Percentiles rank a stretch among this genome's conserved stretches.
Evolutionary conservation across 129 eudicot genomes (phyloP).

Genomic region (Calendula officinalis): DNA sequence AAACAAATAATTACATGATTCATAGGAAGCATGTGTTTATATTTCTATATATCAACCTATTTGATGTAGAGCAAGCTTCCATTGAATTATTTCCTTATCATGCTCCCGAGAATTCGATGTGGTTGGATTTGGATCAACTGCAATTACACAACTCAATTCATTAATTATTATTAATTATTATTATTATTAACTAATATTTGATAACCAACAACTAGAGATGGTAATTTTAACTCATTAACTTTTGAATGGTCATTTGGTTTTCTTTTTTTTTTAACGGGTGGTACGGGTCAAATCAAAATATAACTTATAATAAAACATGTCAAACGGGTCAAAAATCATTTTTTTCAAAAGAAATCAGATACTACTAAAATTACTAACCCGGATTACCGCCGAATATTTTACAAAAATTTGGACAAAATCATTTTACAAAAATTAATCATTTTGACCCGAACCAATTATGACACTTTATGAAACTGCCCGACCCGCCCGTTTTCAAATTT

Average conservation of each 20-base stretch:
- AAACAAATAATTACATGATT: conserved; percentile 28
- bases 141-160: conserved; percentile 24
- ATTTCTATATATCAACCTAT: conserved; percentile 66
- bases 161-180: neutral
- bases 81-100: conserved; percentile 74
- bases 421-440: neutral
- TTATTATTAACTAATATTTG: neutral
- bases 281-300: too few species aligned
- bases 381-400: too few species aligned
- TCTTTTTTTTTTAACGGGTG: too few species aligned
- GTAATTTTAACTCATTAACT: conserved; percentile 9
- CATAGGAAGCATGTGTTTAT: conserved; percentile 20
- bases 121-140: conserved; percentile 38
- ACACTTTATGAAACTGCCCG: neutral
- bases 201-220: conserved; percentile 1
- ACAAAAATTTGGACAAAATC: too few species aligned
- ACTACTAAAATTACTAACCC: too few species aligned
- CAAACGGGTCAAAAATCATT: too few species aligned
- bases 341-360: too few species aligned
- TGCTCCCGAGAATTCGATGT: conserved; percentile 26
- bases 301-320: too few species aligned
- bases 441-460: neutral
- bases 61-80: conserved; percentile 96
- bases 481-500: conserved; percentile 4
- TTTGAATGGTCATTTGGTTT: neutral